phyloP scores from a whole-genome alignment of 805 yeast species.

The Hanseniaspora osmophila region DNA sequence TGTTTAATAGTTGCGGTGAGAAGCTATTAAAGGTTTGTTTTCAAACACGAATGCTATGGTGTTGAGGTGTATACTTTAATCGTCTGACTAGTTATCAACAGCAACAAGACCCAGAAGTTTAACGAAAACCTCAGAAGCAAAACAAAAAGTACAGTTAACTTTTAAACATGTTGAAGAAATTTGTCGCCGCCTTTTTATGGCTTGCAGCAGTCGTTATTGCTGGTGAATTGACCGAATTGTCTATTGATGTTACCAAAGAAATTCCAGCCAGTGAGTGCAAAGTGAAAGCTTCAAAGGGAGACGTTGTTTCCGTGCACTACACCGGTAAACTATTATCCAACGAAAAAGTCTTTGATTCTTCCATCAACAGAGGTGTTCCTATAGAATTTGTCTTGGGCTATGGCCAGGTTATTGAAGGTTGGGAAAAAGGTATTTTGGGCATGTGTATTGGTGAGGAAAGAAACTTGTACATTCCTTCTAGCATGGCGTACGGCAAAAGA shows the following conservation, averaged over 20 bases:
- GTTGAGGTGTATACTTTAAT: too few relatives aligned
- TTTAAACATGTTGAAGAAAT: background rate
- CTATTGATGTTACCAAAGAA: constrained; percentile 32
- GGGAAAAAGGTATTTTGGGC: constrained; percentile 75
- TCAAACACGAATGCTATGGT: too few relatives aligned
- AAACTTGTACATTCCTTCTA: constrained; percentile 64
- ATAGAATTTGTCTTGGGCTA: constrained; percentile 58
- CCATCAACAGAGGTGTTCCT: constrained; percentile 50
- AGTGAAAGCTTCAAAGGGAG: constrained; percentile 49
- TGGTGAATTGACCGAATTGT: constrained; percentile 16
- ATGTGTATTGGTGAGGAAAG: constrained; percentile 88
- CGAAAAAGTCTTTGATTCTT: constrained; percentile 66
- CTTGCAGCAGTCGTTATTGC: constrained; percentile 7
- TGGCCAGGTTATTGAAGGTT: constrained; percentile 74
- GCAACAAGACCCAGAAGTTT: too few relatives aligned
- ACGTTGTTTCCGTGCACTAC: constrained; percentile 62
- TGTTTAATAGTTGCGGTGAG: too few relatives aligned
- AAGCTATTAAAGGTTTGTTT: too few relatives aligned
- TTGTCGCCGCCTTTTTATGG: constrained; percentile 1
- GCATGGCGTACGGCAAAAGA: constrained; percentile 59
- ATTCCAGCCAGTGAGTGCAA: constrained; percentile 40
- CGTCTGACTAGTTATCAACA: too few relatives aligned
- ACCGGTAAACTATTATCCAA: constrained; percentile 48
- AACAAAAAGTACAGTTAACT: too few relatives aligned
- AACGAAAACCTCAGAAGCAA: too few relatives aligned